phyloP scores from a whole-genome alignment of 176 grass and related monocot species.

The Eragrostis nindensis region DNA sequence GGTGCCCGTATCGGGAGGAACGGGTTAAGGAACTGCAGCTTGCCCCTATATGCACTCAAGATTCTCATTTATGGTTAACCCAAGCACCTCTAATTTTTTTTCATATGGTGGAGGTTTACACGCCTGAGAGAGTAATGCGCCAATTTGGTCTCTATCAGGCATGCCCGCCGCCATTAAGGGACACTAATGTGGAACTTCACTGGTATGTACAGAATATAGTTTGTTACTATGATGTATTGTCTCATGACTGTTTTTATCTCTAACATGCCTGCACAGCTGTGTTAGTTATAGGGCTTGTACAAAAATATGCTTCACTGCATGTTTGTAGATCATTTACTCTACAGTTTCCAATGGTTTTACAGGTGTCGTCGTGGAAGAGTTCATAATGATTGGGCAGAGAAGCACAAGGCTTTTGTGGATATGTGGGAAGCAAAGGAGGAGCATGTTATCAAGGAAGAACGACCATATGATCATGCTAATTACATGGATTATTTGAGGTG shows the following conservation, averaged over 20 bases:
- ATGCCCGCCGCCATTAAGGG: conserved; percentile 42
- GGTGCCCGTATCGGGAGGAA: conserved; percentile 46
- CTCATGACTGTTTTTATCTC: too few species aligned
- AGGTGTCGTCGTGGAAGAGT: conserved; percentile 52
- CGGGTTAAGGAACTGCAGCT: conserved; percentile 38
- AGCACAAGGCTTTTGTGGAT: conserved; percentile 46
- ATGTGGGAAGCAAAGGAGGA: conserved; percentile 45
- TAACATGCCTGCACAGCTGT: not conserved
- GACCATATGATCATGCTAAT: conserved; percentile 21
- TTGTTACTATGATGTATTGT: too few species aligned
- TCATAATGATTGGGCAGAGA: conserved; percentile 46
- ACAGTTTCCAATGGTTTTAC: not conserved
- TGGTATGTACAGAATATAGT: conserved; percentile 24
- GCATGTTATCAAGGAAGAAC: conserved; percentile 37
- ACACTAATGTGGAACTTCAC: conserved; percentile 44
- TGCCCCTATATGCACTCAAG: conserved; percentile 50
- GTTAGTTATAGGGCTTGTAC: not conserved
- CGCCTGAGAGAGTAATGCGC: conserved; percentile 47
- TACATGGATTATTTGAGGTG: conserved; percentile 52
- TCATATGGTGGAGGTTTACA: conserved; percentile 51
- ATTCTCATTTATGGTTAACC: conserved; percentile 49
- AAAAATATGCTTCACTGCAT: too few species aligned
- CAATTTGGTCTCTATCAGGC: conserved; percentile 46
- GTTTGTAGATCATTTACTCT: too few species aligned
- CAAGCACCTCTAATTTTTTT: conserved; percentile 49